Conservation (phyloP, 2,329 filamentous ascomycete genomes). For the Cryphonectria carpinicola region DNA sequence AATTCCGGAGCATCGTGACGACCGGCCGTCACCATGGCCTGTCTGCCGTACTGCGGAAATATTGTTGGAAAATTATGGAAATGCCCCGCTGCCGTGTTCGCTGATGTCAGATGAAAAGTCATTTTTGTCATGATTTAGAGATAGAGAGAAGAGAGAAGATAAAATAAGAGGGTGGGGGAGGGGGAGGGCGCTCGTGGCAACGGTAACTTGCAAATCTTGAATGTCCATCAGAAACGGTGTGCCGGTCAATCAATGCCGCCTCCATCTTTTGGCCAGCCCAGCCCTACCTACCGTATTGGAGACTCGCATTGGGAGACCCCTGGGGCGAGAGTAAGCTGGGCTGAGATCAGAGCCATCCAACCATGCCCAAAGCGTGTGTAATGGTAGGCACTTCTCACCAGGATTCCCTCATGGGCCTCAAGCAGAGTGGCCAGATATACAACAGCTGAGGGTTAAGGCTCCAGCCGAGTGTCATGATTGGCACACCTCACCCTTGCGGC, state of each 20-base stretch:
- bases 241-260: not conserved
- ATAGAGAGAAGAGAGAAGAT: not conserved
- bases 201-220: not conserved
- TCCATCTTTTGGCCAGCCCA: not conserved
- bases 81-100: not conserved
- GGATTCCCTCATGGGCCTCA: not conserved
- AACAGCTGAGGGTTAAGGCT: not conserved
- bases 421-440: not conserved
- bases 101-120: not conserved
- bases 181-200: not conserved
- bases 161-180: not conserved
- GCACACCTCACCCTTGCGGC: not conserved
- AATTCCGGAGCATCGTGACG: not conserved
- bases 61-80: not conserved
- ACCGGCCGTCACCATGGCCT: not conserved
- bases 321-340: not conserved
- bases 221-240: not conserved
- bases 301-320: not conserved
- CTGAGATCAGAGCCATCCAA: not conserved
- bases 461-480: not conserved
- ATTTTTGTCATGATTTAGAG: not conserved
- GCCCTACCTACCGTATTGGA: not conserved
- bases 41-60: not conserved
- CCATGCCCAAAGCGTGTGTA: not conserved
- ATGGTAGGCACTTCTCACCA: not conserved